phyloP scores from a whole-genome alignment of 768 basidiomycete species.

The Rickenella mellea region DNA sequence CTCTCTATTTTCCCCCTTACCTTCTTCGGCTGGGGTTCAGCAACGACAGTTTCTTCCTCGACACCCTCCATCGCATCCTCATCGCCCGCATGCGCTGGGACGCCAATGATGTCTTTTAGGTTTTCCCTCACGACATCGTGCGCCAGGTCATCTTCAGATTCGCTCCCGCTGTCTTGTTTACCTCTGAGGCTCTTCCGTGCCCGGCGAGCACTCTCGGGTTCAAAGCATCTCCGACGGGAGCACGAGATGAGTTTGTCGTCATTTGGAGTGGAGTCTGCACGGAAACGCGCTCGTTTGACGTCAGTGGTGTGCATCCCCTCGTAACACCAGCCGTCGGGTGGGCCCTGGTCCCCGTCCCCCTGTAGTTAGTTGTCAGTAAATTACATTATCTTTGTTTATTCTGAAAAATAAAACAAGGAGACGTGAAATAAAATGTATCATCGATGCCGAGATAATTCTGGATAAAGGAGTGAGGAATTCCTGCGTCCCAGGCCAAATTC shows the following conservation, averaged over 20 bases:
- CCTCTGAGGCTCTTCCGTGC: neutral
- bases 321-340: conserved; percentile 83
- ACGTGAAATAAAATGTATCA: too few relatives aligned
- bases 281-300: conserved; percentile 65
- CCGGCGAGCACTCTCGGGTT: neutral
- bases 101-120: neutral
- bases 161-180: neutral
- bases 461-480: too few relatives aligned
- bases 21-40: neutral
- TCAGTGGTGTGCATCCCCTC: conserved; percentile 77
- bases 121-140: neutral
- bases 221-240: conserved; percentile 36
- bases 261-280: conserved; percentile 56
- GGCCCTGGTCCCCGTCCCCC: conserved; percentile 73
- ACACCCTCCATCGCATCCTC: neutral
- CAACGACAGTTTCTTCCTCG: neutral
- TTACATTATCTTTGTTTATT: too few relatives aligned
- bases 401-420: too few relatives aligned
- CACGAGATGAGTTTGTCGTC: conserved; percentile 67
- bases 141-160: neutral
- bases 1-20: neutral
- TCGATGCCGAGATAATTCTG: too few relatives aligned
- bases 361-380: neutral
- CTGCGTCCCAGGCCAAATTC: too few relatives aligned
- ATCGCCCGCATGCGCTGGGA: neutral